These are phyloP conservation scores for Sporothrix sp. DNA, from an alignment of 2,329 filamentous ascomycete genomes.

Conservation along the genomic window DNA sequence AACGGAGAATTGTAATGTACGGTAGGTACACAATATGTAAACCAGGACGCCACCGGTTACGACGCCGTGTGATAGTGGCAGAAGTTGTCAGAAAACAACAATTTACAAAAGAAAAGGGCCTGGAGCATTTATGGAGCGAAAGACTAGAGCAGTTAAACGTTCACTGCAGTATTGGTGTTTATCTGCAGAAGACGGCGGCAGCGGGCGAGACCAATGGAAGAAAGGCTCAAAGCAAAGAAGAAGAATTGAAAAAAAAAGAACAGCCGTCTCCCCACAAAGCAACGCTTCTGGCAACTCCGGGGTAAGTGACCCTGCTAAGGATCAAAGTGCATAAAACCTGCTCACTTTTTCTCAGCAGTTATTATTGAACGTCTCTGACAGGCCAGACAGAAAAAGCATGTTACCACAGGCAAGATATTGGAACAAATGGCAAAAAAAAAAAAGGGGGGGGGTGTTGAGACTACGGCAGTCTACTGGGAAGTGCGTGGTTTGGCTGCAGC, in stretches of 20 bases:
- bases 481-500: neutral
- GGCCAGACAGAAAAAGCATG: no score
- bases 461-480: neutral
- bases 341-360: neutral
- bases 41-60: no score
- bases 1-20: no score
- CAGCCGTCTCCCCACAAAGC: neutral
- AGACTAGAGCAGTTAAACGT: no score
- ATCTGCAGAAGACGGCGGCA: no score
- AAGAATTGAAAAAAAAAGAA: neutral
- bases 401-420: no score
- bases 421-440: neutral
- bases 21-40: no score
- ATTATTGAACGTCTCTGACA: neutral
- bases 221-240: neutral
- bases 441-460: neutral
- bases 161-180: no score
- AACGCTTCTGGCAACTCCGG: no score
- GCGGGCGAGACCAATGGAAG: neutral
- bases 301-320: no score
- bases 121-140: slow-evolving; percentile 2
- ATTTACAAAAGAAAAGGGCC: neutral
- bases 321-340: neutral
- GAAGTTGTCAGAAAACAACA: neutral
- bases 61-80: no score